Percentiles rank a stretch among this genome's conserved stretches.
phyloP scores from a whole-genome alignment of 305 asterid genomes.

The Fraxinus latifolia region DNA sequence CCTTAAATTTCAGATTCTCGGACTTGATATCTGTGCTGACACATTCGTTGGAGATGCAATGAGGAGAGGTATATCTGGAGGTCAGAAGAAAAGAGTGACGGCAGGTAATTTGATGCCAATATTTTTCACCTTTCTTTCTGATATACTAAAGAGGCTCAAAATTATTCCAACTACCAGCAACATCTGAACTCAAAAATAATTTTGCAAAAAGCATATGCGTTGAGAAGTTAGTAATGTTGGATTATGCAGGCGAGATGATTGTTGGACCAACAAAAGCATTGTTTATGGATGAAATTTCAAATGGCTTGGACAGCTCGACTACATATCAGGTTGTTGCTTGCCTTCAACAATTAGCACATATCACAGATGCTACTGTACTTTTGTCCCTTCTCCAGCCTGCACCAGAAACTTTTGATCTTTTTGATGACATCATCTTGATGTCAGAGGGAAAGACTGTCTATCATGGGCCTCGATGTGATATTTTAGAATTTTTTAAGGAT shows the following conservation, averaged over 20 bases:
- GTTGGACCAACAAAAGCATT: slow-evolving; percentile 76
- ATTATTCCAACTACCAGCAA: background rate
- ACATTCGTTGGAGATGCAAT: slow-evolving; percentile 71
- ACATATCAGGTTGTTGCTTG: slow-evolving; percentile 63
- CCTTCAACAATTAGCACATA: slow-evolving; percentile 74
- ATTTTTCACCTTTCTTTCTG: background rate
- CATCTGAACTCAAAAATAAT: background rate
- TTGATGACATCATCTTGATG: slow-evolving; percentile 76
- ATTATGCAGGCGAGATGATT: slow-evolving; percentile 68
- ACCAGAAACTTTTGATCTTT: slow-evolving; percentile 83
- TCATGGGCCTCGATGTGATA: slow-evolving; percentile 59
- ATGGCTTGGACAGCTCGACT: slow-evolving; percentile 79
- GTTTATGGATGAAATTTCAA: slow-evolving; percentile 86
- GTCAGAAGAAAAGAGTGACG: slow-evolving; percentile 82
- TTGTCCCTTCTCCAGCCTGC: slow-evolving; percentile 90
- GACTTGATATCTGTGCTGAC: slow-evolving; percentile 76
- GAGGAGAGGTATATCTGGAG: slow-evolving; percentile 84
- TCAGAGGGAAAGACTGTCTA: slow-evolving; percentile 67
- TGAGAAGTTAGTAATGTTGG: background rate
- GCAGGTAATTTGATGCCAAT: slow-evolving; percentile 46
- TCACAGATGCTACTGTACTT: slow-evolving; percentile 60
- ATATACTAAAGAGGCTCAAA: background rate
- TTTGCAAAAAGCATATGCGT: background rate
- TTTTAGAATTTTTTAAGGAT: slow-evolving; percentile 47
- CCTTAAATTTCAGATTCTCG: slow-evolving; percentile 55